A percentile compares a stretch with the other conserved stretches of the same genome.
These are phyloP conservation scores for Boletus fagicola DNA, from an alignment of 768 basidiomycete species.

Conservation along the genomic window DNA sequence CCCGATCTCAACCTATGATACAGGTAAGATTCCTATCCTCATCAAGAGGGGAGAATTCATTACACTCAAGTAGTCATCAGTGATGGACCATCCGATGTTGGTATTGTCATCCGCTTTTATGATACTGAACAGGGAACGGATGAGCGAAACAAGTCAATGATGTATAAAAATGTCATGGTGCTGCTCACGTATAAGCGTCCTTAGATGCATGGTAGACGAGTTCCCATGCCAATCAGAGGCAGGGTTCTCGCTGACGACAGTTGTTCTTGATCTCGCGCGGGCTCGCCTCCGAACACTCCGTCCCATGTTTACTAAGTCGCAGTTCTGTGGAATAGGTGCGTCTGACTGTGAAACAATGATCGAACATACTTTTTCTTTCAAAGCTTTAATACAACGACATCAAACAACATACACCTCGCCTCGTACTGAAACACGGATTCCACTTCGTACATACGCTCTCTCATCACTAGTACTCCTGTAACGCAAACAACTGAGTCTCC, in stretches of 20 bases:
- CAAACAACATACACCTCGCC: background rate
- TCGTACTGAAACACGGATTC: too few relatives aligned
- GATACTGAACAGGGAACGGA: too few relatives aligned
- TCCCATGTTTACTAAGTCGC: background rate
- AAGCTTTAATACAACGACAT: background rate
- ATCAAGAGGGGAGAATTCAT: too few relatives aligned
- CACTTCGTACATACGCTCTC: background rate
- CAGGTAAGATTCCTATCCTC: too few relatives aligned
- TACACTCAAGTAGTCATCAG: too few relatives aligned
- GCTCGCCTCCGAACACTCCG: background rate
- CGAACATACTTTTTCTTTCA: background rate
- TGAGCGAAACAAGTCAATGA: too few relatives aligned
- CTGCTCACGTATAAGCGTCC: too few relatives aligned
- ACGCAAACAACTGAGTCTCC: background rate
- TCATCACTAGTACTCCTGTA: accelerated
- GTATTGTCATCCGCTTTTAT: too few relatives aligned
- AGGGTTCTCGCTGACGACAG: background rate
- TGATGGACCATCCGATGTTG: too few relatives aligned
- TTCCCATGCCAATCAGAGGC: background rate
- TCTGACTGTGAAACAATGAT: background rate
- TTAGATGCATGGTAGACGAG: too few relatives aligned
- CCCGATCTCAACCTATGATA: too few relatives aligned
- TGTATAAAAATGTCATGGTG: too few relatives aligned
- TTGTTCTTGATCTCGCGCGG: background rate
- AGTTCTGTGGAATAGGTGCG: background rate